Percentiles rank a stretch among this genome's conserved stretches.
phyloP scores from a whole-genome alignment of 306 rosid genomes.

The Medicago lupulina region DNA sequence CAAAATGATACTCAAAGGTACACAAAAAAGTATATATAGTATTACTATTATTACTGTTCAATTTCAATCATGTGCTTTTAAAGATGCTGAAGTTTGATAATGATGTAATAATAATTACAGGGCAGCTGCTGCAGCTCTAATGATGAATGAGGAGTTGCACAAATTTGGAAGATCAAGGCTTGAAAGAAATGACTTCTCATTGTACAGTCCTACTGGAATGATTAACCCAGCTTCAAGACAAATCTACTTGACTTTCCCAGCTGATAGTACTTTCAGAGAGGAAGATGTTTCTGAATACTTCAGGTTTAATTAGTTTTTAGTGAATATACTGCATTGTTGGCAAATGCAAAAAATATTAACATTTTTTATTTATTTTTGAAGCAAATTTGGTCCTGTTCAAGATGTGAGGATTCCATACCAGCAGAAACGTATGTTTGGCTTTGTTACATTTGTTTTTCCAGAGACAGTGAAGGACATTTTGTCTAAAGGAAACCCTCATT shows the following conservation, averaged over 20 bases:
- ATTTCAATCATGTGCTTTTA: slow-evolving; percentile 2
- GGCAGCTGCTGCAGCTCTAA: slow-evolving; percentile 78
- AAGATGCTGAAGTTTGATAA: background rate
- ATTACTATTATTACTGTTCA: background rate
- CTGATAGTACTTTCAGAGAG: slow-evolving; percentile 96
- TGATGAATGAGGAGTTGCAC: slow-evolving; percentile 88
- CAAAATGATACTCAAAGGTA: slow-evolving; percentile 84
- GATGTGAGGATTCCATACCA: slow-evolving; percentile 99
- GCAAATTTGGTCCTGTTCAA: slow-evolving; percentile 94
- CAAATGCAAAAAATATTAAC: background rate
- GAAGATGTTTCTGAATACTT: slow-evolving; percentile 96
- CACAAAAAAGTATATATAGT: background rate
- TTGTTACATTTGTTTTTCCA: slow-evolving; percentile 88
- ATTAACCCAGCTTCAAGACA: slow-evolving; percentile 91
- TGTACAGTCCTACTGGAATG: slow-evolving; percentile 64
- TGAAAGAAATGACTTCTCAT: slow-evolving; percentile 70
- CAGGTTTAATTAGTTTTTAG: slow-evolving; percentile 54
- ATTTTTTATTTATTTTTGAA: slow-evolving; percentile 38
- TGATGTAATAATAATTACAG: slow-evolving; percentile 42
- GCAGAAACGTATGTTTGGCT: slow-evolving; percentile 98
- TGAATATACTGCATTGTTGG: background rate
- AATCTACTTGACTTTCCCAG: slow-evolving; percentile 98
- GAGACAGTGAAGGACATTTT: slow-evolving; percentile 93
- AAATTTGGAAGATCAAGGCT: slow-evolving; percentile 75
- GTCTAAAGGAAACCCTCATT: slow-evolving; percentile 97